phyloP scores from a whole-genome alignment of 2,329 filamentous ascomycete species.

The Beauveria brongniartii region DNA sequence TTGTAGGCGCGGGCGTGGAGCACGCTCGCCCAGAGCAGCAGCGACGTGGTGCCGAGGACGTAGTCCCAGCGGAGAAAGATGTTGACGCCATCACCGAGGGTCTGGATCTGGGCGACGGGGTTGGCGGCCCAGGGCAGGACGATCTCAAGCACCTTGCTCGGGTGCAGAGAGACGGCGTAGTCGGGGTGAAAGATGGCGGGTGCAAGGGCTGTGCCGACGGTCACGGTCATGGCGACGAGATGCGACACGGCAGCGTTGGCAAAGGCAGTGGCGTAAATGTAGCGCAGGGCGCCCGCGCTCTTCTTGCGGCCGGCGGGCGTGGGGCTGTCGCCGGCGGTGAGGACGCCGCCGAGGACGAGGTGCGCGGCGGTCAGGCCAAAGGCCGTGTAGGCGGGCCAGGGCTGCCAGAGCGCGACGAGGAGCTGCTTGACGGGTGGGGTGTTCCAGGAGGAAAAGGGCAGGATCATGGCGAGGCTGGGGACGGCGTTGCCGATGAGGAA shows the following conservation, averaged over 20 bases:
- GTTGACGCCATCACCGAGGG: slow-evolving; percentile 15
- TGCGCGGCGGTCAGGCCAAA: slow-evolving; percentile 9
- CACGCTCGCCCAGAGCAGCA: slow-evolving; percentile 15
- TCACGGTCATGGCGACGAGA: slow-evolving; percentile 7
- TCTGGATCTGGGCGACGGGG: slow-evolving; percentile 10
- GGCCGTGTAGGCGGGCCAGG: slow-evolving; percentile 16
- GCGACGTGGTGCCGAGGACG: slow-evolving; percentile 12
- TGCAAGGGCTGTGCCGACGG: slow-evolving; percentile 9
- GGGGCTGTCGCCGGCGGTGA: neutral
- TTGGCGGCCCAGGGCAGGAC: slow-evolving; percentile 12
- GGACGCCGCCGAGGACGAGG: neutral
- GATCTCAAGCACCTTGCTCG: slow-evolving; percentile 12
- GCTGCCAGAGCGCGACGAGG: slow-evolving; percentile 16
- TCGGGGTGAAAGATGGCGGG: slow-evolving; percentile 11
- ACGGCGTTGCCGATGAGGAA: slow-evolving; percentile 13
- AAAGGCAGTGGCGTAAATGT: slow-evolving; percentile 15
- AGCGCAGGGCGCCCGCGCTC: slow-evolving; percentile 9
- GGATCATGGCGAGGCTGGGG: slow-evolving; percentile 13
- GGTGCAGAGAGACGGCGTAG: slow-evolving; percentile 12
- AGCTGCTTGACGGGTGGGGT: slow-evolving; percentile 16
- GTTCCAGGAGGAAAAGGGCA: slow-evolving; percentile 10
- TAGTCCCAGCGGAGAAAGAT: slow-evolving; percentile 17
- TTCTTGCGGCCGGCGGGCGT: slow-evolving; percentile 1
- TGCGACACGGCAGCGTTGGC: slow-evolving; percentile 13
- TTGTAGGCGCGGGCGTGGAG: slow-evolving; percentile 11